phyloP scores from a whole-genome alignment of 2,329 filamentous ascomycete genomes.

The Macrophomina phaseolina region DNA sequence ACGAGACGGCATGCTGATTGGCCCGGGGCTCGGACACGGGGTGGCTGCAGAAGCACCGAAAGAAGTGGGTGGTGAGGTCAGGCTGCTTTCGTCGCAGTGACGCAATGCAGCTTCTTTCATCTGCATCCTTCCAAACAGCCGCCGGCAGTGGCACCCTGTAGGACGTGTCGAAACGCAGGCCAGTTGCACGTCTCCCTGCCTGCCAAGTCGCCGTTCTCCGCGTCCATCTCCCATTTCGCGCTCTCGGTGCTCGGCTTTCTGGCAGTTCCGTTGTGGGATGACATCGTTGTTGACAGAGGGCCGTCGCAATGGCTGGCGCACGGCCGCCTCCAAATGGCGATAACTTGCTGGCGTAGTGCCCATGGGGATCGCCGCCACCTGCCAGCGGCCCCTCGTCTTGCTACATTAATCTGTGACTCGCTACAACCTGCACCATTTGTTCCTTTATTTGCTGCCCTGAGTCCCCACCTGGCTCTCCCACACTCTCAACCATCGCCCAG shows the following conservation, averaged over 20 bases:
- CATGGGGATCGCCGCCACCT: not conserved
- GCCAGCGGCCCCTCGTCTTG: not conserved
- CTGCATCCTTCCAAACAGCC: not conserved
- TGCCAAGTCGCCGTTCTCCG: not conserved
- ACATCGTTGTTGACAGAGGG: conserved; percentile 7
- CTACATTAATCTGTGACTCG: not conserved
- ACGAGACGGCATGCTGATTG: not conserved
- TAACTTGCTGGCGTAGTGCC: not conserved
- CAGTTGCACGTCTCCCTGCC: not conserved
- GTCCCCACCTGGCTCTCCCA: not conserved
- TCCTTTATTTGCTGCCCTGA: not conserved
- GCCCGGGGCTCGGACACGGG: conserved; percentile 2
- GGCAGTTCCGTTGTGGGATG: not conserved
- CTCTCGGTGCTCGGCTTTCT: conserved; percentile 10
- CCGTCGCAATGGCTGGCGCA: not conserved
- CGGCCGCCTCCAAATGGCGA: not conserved
- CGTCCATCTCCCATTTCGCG: not conserved
- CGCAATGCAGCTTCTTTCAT: conserved; percentile 7
- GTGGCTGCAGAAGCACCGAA: conserved; percentile 7
- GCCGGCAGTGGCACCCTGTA: not conserved
- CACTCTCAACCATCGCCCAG: not conserved
- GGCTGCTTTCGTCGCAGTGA: conserved; percentile 9
- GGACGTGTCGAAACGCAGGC: not conserved
- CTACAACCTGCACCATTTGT: not conserved
- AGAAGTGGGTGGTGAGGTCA: not conserved